Conservation (phyloP, 2,329 filamentous ascomycete species). For the Exophiala dermatitidis region DNA sequence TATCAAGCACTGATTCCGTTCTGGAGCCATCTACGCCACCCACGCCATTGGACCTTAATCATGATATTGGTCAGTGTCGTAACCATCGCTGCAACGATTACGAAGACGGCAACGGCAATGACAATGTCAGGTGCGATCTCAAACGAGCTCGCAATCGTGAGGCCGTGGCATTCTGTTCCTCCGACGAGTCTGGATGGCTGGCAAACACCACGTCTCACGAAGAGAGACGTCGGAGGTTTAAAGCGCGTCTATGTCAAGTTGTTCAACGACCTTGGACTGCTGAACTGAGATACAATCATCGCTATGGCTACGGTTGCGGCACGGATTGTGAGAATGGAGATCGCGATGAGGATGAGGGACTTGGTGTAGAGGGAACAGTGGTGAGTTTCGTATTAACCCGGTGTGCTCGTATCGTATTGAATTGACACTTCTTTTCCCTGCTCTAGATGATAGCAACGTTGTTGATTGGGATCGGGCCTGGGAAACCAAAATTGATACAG, state of each 20-base stretch:
- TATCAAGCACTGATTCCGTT: too few species aligned
- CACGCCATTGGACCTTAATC: too few species aligned
- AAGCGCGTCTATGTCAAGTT: conserved; percentile 20
- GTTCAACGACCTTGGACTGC: conserved; percentile 14
- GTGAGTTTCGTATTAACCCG: background rate
- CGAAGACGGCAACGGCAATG: conserved; percentile 9
- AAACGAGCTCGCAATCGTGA: background rate
- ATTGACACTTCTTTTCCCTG: background rate
- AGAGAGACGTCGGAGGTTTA: conserved; percentile 15
- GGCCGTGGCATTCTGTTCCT: background rate
- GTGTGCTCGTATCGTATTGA: background rate
- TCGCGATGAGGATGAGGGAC: background rate
- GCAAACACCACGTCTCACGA: conserved; percentile 18
- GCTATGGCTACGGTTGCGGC: background rate
- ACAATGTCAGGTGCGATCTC: conserved; percentile 8
- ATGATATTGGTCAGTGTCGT: too few species aligned
- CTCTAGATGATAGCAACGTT: conserved; percentile 23
- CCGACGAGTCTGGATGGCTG: conserved; percentile 22
- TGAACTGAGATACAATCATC: background rate
- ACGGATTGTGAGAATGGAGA: conserved; percentile 5
- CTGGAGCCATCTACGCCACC: too few species aligned
- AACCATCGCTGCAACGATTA: background rate
- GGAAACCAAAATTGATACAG: conserved; percentile 24
- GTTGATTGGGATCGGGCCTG: conserved; percentile 16
- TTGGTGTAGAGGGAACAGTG: background rate